phyloP scores from a whole-genome alignment of 1,284 basidiomycete species.

The Irpex sp. region DNA sequence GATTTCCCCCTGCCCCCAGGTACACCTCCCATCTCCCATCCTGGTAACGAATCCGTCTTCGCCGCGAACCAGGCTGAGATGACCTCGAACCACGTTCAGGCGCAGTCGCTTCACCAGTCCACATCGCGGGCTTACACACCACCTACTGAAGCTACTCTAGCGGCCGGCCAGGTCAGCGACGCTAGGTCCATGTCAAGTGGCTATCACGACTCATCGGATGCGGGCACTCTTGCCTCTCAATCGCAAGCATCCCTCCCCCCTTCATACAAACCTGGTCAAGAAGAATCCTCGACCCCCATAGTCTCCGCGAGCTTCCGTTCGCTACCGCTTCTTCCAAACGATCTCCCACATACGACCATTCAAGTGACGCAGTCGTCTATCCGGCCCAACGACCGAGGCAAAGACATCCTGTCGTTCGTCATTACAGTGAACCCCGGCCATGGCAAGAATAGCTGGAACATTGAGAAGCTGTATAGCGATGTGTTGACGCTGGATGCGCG shows the following conservation, averaged over 20 bases:
- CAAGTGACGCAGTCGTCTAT: constrained; percentile 74
- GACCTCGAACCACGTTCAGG: constrained; percentile 1
- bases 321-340: constrained; percentile 62
- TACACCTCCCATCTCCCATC: constrained; percentile 11
- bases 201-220: constrained; percentile 3
- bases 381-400: constrained; percentile 80
- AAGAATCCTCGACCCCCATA: constrained; percentile 15
- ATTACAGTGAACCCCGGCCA: constrained; percentile 64
- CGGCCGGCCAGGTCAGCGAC: background rate
- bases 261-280: constrained; percentile 5
- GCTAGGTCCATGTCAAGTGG: background rate
- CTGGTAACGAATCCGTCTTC: constrained; percentile 2
- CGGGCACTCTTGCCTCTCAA: constrained; percentile 9
- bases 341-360: constrained; percentile 63
- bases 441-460: constrained; percentile 77
- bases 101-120: background rate
- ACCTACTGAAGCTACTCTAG: background rate
- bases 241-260: constrained; percentile 21
- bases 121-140: background rate
- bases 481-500: constrained; percentile 82
- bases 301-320: constrained; percentile 52
- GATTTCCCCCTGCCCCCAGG: constrained; percentile 35
- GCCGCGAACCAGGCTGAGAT: constrained; percentile 6
- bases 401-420: constrained; percentile 83
- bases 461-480: constrained; percentile 93